phyloP scores from a whole-genome alignment of 1,139 yeast genomes.

The Saccharomyces hybrid region DNA sequence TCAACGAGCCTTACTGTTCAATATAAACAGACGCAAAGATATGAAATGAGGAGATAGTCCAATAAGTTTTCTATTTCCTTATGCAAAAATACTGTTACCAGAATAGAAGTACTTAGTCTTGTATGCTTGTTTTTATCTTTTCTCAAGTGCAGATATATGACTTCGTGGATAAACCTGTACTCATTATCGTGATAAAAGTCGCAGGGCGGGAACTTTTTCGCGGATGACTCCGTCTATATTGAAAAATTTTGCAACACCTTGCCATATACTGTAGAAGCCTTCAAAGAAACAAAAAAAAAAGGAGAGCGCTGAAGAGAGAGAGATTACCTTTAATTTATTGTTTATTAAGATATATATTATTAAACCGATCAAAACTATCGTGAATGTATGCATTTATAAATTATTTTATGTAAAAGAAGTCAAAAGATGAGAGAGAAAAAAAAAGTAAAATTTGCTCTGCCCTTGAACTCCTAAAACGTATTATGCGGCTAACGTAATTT shows the following conservation, averaged over 20 bases:
- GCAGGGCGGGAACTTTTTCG: neutral
- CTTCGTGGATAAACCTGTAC: neutral
- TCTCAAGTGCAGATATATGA: neutral
- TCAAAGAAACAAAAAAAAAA: neutral
- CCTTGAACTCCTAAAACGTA: neutral
- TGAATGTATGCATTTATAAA: neutral
- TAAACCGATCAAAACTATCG: neutral
- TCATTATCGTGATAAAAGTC: neutral
- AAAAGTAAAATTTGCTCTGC: too few relatives aligned
- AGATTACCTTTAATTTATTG: neutral
- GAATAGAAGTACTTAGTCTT: neutral
- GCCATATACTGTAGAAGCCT: neutral
- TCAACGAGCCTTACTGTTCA: neutral
- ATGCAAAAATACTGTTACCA: neutral
- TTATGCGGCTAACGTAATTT: constrained; percentile 15
- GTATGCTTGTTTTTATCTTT: neutral
- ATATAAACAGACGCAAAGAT: neutral
- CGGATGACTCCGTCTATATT: neutral
- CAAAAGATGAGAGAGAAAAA: neutral
- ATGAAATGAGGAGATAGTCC: neutral
- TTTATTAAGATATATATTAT: neutral
- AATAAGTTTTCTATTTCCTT: neutral
- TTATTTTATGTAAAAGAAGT: neutral
- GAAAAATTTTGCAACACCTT: neutral
- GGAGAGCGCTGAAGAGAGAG: too few relatives aligned